Evolutionary conservation across 2,329 filamentous ascomycete species (phyloP).

Genomic region (Phoma herbarum): DNA sequence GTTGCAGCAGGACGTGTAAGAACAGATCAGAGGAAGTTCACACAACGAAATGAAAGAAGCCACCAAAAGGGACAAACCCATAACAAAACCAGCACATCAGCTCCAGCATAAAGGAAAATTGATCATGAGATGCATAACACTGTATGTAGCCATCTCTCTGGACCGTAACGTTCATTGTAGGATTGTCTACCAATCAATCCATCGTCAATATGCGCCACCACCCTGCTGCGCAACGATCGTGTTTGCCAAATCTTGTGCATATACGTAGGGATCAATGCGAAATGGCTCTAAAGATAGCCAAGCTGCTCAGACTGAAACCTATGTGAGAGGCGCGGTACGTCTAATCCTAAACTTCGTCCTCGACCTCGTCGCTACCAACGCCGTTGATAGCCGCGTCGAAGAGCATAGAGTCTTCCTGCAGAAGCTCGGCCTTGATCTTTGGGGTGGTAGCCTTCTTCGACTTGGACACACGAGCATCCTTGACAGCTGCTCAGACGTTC

Average conservation of each 20-base stretch:
- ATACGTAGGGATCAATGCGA: neutral
- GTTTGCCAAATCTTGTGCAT: neutral
- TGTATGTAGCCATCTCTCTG: neutral
- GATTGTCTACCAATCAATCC: neutral
- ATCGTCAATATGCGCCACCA: neutral
- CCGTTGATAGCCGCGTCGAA: neutral
- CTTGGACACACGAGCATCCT: constrained; percentile 6
- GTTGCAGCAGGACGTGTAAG: neutral
- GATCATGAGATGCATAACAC: neutral
- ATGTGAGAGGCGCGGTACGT: neutral
- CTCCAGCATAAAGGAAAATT: neutral
- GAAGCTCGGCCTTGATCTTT: constrained; percentile 1
- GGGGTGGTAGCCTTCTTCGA: neutral
- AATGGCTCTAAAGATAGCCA: neutral
- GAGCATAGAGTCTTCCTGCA: neutral
- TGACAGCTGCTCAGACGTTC: neutral
- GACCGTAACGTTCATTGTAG: neutral
- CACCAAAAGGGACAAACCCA: neutral
- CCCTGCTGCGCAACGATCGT: neutral
- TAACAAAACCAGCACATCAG: neutral
- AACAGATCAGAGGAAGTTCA: neutral
- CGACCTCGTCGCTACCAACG: neutral
- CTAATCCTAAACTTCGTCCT: neutral
- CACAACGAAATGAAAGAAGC: neutral
- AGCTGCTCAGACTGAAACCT: neutral